Base-by-base conservation (phyloP, 208 protist genomes). In the Crithidia expoeki region DNA sequence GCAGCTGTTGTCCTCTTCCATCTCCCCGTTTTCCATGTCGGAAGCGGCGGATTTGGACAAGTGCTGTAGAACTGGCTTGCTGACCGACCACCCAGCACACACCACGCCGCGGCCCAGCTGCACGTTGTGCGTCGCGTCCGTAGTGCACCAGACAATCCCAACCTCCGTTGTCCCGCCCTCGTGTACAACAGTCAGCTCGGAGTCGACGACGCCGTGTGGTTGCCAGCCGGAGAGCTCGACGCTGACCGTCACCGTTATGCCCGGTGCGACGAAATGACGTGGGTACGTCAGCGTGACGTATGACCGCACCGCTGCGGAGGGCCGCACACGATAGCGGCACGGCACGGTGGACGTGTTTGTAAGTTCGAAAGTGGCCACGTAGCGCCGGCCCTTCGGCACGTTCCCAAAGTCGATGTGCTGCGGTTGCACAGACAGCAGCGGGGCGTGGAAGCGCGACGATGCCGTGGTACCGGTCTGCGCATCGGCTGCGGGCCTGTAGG, bases 331-430 rank as follows among this genome's bases (percentile, higher is more conserved):
- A 56, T 93, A 94, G 51, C 91, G 91, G 56, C 91, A 96, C 10
- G 91, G 88, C 27, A 93, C 86, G 12, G 79, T 92, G 2, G 86
- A 92, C 14, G 76, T 81, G 79, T 96, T 96, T 1, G 84, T 92
- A 19, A 96, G 27, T 28, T 52, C 53, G 16, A 93, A 47, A 6
- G 66, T 63, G 42, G 82, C 49, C 4, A 71, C 70, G 69, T 93
- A 96, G 38, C 78, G 81, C 6, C 79, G 76, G 6, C 81, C 81
- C 2, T 46, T 28, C 6, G 72, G 53, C 14, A 96, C 69, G 11
- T 59, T 69, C 27, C 91, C 91, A 63, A 96, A 90, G 9, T 74
- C 58, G 27, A 92, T 58, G 30, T 56, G 49, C 36, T 6, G 23
- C 23, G 76, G 80, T n/a, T 71, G 30, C 34, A 80, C 68, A n/a